Evolutionary conservation across 1,139 yeast genomes (phyloP).

Genomic region (Protomyces macrosporus): DNA sequence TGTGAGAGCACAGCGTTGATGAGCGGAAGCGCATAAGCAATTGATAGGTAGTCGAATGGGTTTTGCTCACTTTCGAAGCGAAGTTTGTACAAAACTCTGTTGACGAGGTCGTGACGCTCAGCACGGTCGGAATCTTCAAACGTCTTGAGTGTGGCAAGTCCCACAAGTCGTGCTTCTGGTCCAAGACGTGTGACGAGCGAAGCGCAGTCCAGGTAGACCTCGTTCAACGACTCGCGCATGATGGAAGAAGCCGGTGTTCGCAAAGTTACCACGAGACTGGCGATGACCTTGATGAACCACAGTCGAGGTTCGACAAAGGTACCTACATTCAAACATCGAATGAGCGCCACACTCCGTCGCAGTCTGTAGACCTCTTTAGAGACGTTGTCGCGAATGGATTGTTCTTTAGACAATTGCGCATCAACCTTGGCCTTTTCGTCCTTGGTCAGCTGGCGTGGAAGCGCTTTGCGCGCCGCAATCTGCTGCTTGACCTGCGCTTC

Average conservation of each 20-base stretch:
- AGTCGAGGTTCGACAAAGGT: conserved; percentile 55
- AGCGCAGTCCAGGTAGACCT: conserved; percentile 37
- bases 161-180: conserved; percentile 50
- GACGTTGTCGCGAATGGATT: conserved; percentile 49
- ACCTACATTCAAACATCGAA: conserved; percentile 50
- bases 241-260: conserved; percentile 39
- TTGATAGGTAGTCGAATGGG: conserved; percentile 61
- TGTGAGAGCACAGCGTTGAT: conserved; percentile 47
- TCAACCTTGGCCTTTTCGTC: conserved; percentile 65
- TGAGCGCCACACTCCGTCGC: conserved; percentile 50
- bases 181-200: conserved; percentile 47
- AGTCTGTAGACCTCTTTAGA: conserved; percentile 42
- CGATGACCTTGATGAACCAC: conserved; percentile 70
- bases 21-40: conserved; percentile 71
- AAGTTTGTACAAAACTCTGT: conserved; percentile 67
- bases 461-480: conserved; percentile 50
- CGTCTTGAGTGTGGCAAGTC: conserved; percentile 63
- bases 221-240: conserved; percentile 35
- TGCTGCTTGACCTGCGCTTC: conserved; percentile 77
- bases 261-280: conserved; percentile 37
- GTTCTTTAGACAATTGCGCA: conserved; percentile 60
- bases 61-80: conserved; percentile 69
- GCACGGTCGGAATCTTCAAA: conserved; percentile 45
- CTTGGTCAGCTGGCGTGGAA: conserved; percentile 55
- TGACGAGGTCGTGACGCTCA: conserved; percentile 47